Conservation (phyloP, 2,329 filamentous ascomycete species). For the Didymella arachidicola region DNA sequence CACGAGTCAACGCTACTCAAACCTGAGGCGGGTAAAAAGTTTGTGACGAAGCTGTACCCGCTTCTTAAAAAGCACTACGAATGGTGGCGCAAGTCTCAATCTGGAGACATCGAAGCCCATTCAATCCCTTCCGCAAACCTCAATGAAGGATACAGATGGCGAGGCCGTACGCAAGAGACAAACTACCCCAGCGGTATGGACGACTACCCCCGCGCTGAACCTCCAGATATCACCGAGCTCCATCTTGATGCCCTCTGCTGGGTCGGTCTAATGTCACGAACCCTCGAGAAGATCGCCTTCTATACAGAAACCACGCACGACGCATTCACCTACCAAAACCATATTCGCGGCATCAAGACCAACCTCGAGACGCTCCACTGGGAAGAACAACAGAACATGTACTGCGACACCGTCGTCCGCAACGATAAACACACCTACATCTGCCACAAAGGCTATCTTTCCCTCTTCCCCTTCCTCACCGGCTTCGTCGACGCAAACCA, state of each 20-base stretch:
- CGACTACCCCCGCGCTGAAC: constrained; percentile 90
- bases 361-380: constrained; percentile 93
- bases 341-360: constrained; percentile 74
- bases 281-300: constrained; percentile 77
- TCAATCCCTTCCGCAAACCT: constrained; percentile 36
- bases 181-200: constrained; percentile 90
- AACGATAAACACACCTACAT: constrained; percentile 84
- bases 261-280: constrained; percentile 92
- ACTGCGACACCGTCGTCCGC: constrained; percentile 89
- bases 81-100: constrained; percentile 92
- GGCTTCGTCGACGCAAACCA: constrained; percentile 78
- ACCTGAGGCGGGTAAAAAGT: constrained; percentile 69
- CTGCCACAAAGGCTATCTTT: constrained; percentile 94
- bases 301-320: constrained; percentile 77
- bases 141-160: constrained; percentile 91
- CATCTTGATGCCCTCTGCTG: constrained; percentile 92
- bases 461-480: constrained; percentile 86
- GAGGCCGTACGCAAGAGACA: constrained; percentile 81
- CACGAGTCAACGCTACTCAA: constrained; percentile 66
- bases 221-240: constrained; percentile 89
- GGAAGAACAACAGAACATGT: constrained; percentile 79
- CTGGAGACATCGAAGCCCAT: constrained; percentile 66
- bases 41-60: constrained; percentile 81
- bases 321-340: constrained; percentile 70
- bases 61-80: constrained; percentile 84